phyloP scores from a whole-genome alignment of 2,329 filamentous ascomycete species.

The Lecanicillium sp. region DNA sequence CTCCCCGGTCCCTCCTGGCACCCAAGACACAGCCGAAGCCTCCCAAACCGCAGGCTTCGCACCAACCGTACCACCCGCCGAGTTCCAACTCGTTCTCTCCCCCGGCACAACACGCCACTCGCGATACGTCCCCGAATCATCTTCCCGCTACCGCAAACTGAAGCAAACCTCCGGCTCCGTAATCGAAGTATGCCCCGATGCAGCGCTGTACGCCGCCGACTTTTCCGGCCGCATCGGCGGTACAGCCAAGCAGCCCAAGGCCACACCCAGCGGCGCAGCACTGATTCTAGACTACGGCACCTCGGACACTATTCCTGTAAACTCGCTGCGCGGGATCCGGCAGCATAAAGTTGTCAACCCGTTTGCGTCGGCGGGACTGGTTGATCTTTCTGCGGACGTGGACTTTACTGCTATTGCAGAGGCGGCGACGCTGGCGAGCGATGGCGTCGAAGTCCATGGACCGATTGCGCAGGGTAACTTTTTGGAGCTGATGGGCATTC shows the following conservation, averaged over 20 bases:
- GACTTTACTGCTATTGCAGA: conserved; percentile 87
- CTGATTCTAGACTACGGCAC: conserved; percentile 96
- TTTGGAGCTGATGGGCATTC: conserved; percentile 72
- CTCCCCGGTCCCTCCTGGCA: conserved; percentile 51
- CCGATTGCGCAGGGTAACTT: conserved; percentile 82
- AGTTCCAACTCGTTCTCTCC: conserved; percentile 81
- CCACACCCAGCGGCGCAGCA: conserved; percentile 68
- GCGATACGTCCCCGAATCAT: conserved; percentile 75
- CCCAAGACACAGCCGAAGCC: conserved; percentile 41
- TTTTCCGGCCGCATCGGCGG: conserved; percentile 83
- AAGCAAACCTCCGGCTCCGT: conserved; percentile 59
- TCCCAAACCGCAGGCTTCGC: conserved; percentile 40
- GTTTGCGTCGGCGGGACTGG: conserved; percentile 69
- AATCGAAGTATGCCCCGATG: conserved; percentile 87
- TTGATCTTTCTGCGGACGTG: conserved; percentile 87
- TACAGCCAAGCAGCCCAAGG: conserved; percentile 43
- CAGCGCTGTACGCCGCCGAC: conserved; percentile 68
- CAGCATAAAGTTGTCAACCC: conserved; percentile 70
- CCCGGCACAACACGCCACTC: conserved; percentile 72
- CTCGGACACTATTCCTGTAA: conserved; percentile 65
- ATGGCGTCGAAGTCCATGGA: conserved; percentile 83
- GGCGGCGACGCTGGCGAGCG: conserved; percentile 64
- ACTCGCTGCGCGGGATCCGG: conserved; percentile 84
- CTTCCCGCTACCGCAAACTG: conserved; percentile 68
- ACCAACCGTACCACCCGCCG: conserved; percentile 50